Evolutionary conservation across 78 protist species (phyloP).

Genomic region (Guillardia theta): DNA sequence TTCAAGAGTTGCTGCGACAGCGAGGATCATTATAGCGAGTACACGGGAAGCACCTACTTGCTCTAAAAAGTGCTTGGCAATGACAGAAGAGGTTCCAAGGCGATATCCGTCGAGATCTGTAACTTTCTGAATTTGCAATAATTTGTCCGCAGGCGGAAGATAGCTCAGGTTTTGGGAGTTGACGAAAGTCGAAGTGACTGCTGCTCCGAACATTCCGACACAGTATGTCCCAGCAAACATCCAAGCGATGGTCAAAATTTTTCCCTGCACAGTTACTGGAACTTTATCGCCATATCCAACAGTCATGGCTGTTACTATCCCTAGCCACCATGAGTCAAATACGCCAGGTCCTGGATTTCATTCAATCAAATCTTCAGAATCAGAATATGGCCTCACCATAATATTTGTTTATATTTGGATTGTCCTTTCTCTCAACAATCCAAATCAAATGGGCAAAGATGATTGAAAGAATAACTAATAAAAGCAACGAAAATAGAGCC

Average conservation of each 20-base stretch:
- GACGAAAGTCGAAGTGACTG: neutral
- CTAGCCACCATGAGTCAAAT: neutral
- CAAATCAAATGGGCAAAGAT: neutral
- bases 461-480: neutral
- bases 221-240: neutral
- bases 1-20: too few species aligned
- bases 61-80: too few species aligned
- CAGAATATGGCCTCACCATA: neutral
- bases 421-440: neutral
- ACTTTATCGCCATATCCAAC: neutral
- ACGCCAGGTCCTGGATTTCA: too few species aligned
- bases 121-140: too few species aligned
- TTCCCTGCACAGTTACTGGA: neutral
- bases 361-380: too few species aligned
- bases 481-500: neutral
- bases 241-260: neutral
- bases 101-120: too few species aligned
- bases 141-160: too few species aligned
- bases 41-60: too few species aligned
- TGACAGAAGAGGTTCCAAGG: too few species aligned
- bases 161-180: too few species aligned
- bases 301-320: neutral
- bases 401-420: neutral
- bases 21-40: too few species aligned
- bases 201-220: neutral